Evolutionary conservation across 495 filamentous ascomycete species (phyloP), one percentile per base, ranked within the genome.

Genomic region (Chaetomidium leptoderma): DNA sequence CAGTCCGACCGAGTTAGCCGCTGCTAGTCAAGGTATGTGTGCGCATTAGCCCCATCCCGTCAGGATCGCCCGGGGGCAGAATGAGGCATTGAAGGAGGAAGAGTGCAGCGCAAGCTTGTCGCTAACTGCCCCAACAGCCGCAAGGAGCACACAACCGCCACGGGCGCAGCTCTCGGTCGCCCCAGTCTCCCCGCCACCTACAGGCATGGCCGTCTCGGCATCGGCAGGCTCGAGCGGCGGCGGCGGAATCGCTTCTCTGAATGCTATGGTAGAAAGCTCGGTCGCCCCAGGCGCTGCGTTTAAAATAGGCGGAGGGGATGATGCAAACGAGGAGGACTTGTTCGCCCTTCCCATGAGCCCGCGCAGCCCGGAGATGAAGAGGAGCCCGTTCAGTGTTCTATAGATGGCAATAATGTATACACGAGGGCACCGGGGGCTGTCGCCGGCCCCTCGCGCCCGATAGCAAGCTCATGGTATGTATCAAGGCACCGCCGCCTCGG

Each of bases 321-420:
- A 63, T 54, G 64, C 84, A 10, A 78, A 74, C 4, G 83, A 89
- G 63, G 88, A 91, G 42, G 89, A 86, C 13, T 75, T 92, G 26
- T 95, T 92, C 65, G 88, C 89, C 19, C 80, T 91, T 51, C 86
- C 88, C 17, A 80, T 95, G 77, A 88, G 86, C 60, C 89, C 89
- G 8, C 80, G 88, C 32, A 87, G 86, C 57, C 89, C 90, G 0
- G 89, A 91, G 64, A 87, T 91, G 65, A 81, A 78, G 40, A 84
- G 82, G 49, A 92, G 87, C 62, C 88, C 87, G 8, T 90, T 90
- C 63, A 81, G 78, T 56, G 70, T 80, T 19, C 44, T 77, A 53
- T 75, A 68, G 57, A 45, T 16, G 21, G 21, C 19, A 9, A 35
- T 36, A 19, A 27, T 44, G 4, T 42, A 30, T 57, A 59, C 56